Evolutionary conservation across 768 basidiomycete genomes (phyloP).

Genomic region (Mycena alexandri): DNA sequence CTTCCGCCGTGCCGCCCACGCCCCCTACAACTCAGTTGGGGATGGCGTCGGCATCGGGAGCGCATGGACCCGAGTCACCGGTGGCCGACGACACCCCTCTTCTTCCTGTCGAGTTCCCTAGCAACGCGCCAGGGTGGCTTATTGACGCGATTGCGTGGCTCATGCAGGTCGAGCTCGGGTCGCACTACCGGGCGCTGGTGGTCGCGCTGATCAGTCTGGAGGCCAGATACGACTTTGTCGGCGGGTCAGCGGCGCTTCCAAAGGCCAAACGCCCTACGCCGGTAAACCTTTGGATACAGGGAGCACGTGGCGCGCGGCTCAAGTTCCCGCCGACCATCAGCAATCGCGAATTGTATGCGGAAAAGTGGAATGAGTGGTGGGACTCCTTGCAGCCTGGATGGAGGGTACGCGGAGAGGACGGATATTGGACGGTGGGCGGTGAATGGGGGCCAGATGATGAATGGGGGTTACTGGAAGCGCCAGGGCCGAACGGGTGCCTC

Average conservation of each 20-base stretch:
- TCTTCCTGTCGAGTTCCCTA: neutral
- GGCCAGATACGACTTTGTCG: neutral
- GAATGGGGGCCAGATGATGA: no score
- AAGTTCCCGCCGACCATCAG: neutral
- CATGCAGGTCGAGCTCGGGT: neutral
- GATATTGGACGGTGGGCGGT: no score
- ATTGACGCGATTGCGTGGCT: neutral
- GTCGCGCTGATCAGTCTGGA: neutral
- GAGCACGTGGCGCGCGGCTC: neutral
- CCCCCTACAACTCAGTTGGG: no score
- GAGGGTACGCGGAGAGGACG: no score
- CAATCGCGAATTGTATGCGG: neutral
- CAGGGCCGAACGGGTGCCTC: no score
- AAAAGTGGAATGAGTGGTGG: neutral
- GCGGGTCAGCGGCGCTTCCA: no score
- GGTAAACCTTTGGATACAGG: neutral
- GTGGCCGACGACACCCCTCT: no score
- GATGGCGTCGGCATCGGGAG: no score
- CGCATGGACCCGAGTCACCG: no score
- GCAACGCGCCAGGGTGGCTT: neutral
- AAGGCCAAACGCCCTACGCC: neutral
- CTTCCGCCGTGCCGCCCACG: no score
- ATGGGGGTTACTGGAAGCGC: no score
- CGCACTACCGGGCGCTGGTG: neutral
- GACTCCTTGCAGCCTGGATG: neutral